A percentile compares a stretch with the other conserved stretches of the same genome.
Conservation (phyloP, 768 basidiomycete genomes). For the Pulveroboletus ravenelii region DNA sequence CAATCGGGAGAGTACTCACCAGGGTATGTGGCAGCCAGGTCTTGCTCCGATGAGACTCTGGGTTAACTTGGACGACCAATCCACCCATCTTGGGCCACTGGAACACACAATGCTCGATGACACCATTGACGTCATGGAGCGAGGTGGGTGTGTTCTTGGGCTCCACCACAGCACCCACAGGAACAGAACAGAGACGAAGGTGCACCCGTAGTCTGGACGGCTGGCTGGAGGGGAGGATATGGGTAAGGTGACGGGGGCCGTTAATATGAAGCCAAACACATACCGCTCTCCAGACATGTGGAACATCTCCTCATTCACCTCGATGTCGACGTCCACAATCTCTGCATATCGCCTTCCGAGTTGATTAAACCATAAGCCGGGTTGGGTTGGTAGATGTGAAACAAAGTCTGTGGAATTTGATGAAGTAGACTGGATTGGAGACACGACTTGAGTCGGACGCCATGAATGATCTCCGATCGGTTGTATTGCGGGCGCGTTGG, state of each 20-base stretch:
- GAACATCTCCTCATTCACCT: constrained; percentile 22
- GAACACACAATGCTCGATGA: constrained; percentile 14
- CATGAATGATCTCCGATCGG: not conserved
- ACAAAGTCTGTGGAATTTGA: constrained; percentile 4
- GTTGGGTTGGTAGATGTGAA: constrained; percentile 12
- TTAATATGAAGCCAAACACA: not conserved
- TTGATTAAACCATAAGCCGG: constrained; percentile 27
- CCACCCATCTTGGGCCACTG: constrained; percentile 45
- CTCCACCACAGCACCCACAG: not conserved
- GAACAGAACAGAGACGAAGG: constrained; percentile 23
- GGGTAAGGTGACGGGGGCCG: not conserved
- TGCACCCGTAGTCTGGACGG: constrained; percentile 15
- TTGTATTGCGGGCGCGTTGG: not conserved
- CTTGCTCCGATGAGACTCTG: constrained; percentile 27
- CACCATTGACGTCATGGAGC: constrained; percentile 3
- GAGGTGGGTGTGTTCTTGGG: not conserved
- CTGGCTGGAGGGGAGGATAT: not conserved
- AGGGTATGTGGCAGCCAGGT: constrained; percentile 43
- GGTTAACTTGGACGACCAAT: constrained; percentile 45
- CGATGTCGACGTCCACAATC: constrained; percentile 21
- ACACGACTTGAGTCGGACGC: not conserved
- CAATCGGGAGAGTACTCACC: constrained; percentile 27
- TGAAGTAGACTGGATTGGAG: not conserved
- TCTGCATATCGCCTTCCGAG: constrained; percentile 17
- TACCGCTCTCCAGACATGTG: constrained; percentile 14